phyloP scores from a whole-genome alignment of 129 eudicot genomes.

The Pittosporum tobira region DNA sequence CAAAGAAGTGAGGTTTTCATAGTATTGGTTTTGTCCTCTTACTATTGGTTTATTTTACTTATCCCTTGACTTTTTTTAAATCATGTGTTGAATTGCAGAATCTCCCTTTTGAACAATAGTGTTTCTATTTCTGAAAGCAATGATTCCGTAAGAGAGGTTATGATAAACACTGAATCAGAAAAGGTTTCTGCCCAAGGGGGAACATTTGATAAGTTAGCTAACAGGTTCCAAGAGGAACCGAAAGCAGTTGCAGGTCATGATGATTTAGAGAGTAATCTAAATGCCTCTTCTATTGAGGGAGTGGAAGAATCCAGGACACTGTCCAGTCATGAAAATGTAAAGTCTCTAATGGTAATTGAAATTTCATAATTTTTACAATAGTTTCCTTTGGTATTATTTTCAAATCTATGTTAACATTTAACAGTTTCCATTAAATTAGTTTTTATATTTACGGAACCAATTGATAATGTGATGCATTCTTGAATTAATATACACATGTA shows the following conservation, averaged over 20 bases:
- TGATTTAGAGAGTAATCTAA: conserved; percentile 13
- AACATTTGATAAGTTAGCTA: conserved; percentile 14
- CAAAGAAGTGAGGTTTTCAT: conserved; percentile 42
- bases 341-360: conserved; percentile 26
- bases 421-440: not conserved
- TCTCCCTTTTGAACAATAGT: conserved; percentile 5
- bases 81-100: conserved; percentile 21
- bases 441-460: too few species aligned
- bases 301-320: conserved; percentile 17
- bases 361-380: not conserved
- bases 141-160: conserved; percentile 17
- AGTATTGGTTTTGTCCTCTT: not conserved
- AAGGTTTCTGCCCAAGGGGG: conserved; percentile 16
- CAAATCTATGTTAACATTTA: not conserved
- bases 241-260: conserved; percentile 12
- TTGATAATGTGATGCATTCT: too few species aligned
- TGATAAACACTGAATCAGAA: conserved; percentile 24
- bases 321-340: conserved; percentile 17
- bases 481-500: too few species aligned
- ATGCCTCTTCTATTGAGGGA: conserved; percentile 13
- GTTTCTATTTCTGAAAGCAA: conserved; percentile 18
- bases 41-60: not conserved
- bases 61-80: not conserved
- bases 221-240: conserved; percentile 20
- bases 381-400: not conserved